Evolutionary conservation across 805 yeast species (phyloP).

Genomic region (Lipomyces lipofer): DNA sequence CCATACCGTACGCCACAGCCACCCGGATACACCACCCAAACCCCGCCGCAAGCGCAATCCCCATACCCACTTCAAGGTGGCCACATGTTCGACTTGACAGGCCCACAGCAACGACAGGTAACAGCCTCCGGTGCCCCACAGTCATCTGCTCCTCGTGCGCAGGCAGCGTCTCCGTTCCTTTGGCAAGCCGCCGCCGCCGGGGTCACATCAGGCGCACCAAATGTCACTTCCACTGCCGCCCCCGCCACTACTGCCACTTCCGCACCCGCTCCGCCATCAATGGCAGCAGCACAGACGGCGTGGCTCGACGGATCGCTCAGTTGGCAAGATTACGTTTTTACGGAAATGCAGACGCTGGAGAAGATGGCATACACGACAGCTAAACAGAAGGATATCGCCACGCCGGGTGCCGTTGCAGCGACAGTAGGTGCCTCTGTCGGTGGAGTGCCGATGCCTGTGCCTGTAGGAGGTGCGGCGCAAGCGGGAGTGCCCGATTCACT

Average conservation of each 20-base stretch:
- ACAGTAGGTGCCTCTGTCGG: conserved; percentile 19
- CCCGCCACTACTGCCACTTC: background rate
- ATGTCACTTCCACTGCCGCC: background rate
- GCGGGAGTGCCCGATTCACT: no score
- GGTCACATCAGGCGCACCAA: background rate
- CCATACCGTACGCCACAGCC: no score
- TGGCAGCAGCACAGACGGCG: conserved; percentile 2
- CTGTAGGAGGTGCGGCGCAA: no score
- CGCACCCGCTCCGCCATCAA: background rate
- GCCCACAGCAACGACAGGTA: background rate
- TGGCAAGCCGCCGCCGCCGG: conserved; percentile 9
- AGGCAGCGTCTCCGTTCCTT: background rate
- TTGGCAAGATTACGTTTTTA: conserved; percentile 26
- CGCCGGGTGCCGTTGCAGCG: conserved; percentile 7
- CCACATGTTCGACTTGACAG: background rate
- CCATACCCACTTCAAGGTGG: background rate
- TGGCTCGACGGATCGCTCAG: conserved; percentile 9
- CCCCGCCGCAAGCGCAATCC: background rate
- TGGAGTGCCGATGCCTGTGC: background rate
- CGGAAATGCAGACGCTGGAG: conserved; percentile 22
- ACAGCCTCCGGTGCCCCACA: no score
- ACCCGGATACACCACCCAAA: no score
- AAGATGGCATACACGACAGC: background rate
- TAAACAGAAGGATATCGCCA: background rate
- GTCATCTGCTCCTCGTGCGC: conserved; percentile 1